phyloP scores from a whole-genome alignment of 805 yeast genomes.

The Metschnikowia hibisci region DNA sequence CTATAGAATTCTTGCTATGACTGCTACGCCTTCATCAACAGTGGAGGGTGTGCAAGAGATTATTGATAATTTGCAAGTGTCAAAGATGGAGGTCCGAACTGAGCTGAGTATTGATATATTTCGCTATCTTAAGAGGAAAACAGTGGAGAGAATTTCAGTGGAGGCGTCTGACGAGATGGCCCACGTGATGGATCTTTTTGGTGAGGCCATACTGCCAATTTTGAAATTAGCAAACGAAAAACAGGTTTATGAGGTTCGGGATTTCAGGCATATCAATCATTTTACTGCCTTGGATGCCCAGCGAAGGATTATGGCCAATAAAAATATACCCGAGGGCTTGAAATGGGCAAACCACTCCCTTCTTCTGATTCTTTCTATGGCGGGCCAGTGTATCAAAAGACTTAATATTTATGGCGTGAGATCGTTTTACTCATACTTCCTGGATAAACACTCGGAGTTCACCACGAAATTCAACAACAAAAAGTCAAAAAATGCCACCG shows the following conservation, averaged over 20 bases:
- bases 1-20: slow-evolving; percentile 75
- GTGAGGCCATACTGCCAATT: slow-evolving; percentile 65
- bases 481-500: slow-evolving; percentile 61
- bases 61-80: slow-evolving; percentile 65
- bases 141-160: slow-evolving; percentile 56
- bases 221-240: slow-evolving; percentile 60
- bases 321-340: slow-evolving; percentile 56
- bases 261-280: slow-evolving; percentile 65
- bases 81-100: slow-evolving; percentile 79
- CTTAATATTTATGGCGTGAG: slow-evolving; percentile 78
- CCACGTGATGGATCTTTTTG: slow-evolving; percentile 50
- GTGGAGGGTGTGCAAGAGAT: slow-evolving; percentile 86
- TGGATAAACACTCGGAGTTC: slow-evolving; percentile 54
- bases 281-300: slow-evolving; percentile 70
- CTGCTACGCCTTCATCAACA: slow-evolving; percentile 94
- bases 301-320: slow-evolving; percentile 52
- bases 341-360: slow-evolving; percentile 70
- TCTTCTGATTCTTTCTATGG: slow-evolving; percentile 59
- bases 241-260: slow-evolving; percentile 59
- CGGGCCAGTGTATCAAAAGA: slow-evolving; percentile 67
- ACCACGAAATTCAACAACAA: slow-evolving; percentile 51
- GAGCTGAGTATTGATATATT: slow-evolving; percentile 77
- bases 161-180: slow-evolving; percentile 51
- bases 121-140: slow-evolving; percentile 71
- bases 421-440: slow-evolving; percentile 67